Conservation (phyloP, 208 protist genomes). For the Phytomonas francai region DNA sequence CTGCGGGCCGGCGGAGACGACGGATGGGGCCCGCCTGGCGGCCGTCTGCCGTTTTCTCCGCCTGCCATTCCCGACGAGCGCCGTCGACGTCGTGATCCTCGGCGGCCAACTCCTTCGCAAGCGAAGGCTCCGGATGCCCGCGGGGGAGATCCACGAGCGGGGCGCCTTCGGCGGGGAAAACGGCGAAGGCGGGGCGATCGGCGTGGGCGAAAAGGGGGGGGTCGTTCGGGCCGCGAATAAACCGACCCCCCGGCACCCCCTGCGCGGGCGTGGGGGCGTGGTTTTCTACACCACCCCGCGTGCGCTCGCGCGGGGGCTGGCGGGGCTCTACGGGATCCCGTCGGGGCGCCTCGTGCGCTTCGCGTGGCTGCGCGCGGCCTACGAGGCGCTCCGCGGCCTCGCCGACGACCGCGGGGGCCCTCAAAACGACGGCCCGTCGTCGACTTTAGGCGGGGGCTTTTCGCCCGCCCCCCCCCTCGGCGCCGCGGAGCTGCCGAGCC, state of each 20-base stretch:
- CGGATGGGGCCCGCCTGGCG: constrained; percentile 18
- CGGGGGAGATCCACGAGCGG: neutral
- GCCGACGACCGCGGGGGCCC: neutral
- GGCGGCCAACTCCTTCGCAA: constrained; percentile 32
- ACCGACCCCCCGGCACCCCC: too few relatives aligned
- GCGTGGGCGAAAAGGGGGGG: neutral
- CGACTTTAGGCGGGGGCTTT: neutral
- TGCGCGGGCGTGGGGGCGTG: too few relatives aligned
- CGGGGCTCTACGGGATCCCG: constrained; percentile 18
- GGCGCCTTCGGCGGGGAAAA: neutral
- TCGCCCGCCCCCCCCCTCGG: constrained; percentile 14
- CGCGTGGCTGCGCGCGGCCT: constrained; percentile 21
- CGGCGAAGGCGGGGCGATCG: neutral
- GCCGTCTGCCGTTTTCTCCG: constrained; percentile 57
- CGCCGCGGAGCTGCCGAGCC: constrained; percentile 19
- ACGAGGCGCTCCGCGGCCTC: neutral
- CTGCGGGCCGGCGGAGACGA: constrained; percentile 33
- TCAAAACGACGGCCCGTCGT: neutral
- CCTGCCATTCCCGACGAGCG: constrained; percentile 31
- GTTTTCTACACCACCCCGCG: constrained; percentile 16
- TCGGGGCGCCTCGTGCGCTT: constrained; percentile 20
- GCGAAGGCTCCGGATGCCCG: constrained; percentile 8
- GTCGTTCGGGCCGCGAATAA: too few relatives aligned
- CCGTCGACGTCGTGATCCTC: constrained; percentile 63
- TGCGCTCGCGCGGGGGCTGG: constrained; percentile 14